Conservation (phyloP, 208 protist genomes). For the Trypanosoma brucei region DNA sequence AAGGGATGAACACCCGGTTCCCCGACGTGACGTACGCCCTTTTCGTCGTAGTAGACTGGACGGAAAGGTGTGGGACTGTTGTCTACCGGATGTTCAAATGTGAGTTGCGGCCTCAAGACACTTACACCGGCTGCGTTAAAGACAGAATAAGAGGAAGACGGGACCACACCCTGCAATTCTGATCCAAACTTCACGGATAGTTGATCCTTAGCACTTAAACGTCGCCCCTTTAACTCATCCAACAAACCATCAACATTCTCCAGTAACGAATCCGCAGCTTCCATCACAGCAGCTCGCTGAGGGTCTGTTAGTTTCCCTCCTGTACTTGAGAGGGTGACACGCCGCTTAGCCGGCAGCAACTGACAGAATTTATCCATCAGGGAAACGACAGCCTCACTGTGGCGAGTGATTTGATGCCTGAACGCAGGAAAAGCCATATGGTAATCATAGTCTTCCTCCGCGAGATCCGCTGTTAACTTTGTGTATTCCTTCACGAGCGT, state of each 20-base stretch:
- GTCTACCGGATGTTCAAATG: slow-evolving; percentile 71
- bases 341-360: slow-evolving; percentile 66
- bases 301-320: slow-evolving; percentile 29
- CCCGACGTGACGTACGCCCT: slow-evolving; percentile 42
- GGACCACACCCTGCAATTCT: slow-evolving; percentile 24
- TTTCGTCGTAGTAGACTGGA: slow-evolving; percentile 55
- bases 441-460: slow-evolving; percentile 76
- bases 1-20: slow-evolving; percentile 73
- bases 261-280: slow-evolving; percentile 78
- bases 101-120: slow-evolving; percentile 71
- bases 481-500: slow-evolving; percentile 66
- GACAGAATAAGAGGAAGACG: background rate
- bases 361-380: slow-evolving; percentile 67
- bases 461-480: slow-evolving; percentile 46
- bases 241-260: slow-evolving; percentile 81
- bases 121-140: background rate
- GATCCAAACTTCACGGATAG: slow-evolving; percentile 78
- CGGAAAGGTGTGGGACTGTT: slow-evolving; percentile 65
- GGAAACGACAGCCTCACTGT: slow-evolving; percentile 46
- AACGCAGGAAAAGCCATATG: slow-evolving; percentile 81
- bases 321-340: slow-evolving; percentile 28
- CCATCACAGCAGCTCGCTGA: slow-evolving; percentile 69
- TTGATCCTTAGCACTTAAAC: slow-evolving; percentile 62
- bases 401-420: slow-evolving; percentile 45
- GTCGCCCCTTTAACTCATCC: slow-evolving; percentile 66